Evolutionary conservation across 352 stramenopile species (phyloP).

Genomic region (Globisporangium cystogenes): DNA sequence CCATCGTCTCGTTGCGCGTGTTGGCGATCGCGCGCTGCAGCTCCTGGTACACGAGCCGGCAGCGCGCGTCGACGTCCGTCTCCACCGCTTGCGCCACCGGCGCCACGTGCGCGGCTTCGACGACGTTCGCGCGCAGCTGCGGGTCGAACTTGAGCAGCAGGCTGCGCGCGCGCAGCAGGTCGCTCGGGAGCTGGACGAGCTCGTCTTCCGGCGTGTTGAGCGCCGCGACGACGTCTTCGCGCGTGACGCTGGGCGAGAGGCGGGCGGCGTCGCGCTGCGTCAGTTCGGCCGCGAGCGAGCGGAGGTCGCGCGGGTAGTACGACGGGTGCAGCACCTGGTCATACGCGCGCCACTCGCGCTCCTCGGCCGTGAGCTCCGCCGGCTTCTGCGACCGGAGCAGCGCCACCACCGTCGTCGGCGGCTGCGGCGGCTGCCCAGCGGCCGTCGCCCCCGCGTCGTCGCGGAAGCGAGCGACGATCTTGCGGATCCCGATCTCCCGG

Average conservation of each 20-base stretch:
- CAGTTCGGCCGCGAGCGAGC: constrained; percentile 24
- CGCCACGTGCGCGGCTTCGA: constrained; percentile 29
- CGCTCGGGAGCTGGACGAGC: constrained; percentile 55
- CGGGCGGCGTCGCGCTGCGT: constrained; percentile 15
- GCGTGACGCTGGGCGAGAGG: constrained; percentile 35
- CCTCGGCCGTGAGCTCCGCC: constrained; percentile 48
- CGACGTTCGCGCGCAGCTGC: constrained; percentile 42
- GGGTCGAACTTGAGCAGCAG: constrained; percentile 67
- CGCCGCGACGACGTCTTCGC: constrained; percentile 49
- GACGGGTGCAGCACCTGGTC: constrained; percentile 69
- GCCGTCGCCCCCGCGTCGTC: constrained; percentile 25
- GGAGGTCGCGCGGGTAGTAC: constrained; percentile 57
- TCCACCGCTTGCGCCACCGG: constrained; percentile 39
- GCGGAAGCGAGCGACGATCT: constrained; percentile 62
- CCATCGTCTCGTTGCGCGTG: constrained; percentile 84
- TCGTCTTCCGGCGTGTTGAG: constrained; percentile 72
- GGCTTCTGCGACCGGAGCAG: constrained; percentile 45
- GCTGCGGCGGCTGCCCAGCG: constrained; percentile 8
- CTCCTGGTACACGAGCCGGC: constrained; percentile 84
- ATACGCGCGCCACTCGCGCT: constrained; percentile 64
- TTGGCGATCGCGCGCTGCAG: constrained; percentile 87
- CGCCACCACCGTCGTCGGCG: constrained; percentile 26
- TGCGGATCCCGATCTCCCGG: constrained; percentile 71
- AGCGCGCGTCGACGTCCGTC: constrained; percentile 83
- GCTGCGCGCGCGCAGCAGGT: constrained; percentile 47